Evolutionary conservation across 768 basidiomycete genomes (phyloP).

Genomic region (Daedaleopsis nitida): DNA sequence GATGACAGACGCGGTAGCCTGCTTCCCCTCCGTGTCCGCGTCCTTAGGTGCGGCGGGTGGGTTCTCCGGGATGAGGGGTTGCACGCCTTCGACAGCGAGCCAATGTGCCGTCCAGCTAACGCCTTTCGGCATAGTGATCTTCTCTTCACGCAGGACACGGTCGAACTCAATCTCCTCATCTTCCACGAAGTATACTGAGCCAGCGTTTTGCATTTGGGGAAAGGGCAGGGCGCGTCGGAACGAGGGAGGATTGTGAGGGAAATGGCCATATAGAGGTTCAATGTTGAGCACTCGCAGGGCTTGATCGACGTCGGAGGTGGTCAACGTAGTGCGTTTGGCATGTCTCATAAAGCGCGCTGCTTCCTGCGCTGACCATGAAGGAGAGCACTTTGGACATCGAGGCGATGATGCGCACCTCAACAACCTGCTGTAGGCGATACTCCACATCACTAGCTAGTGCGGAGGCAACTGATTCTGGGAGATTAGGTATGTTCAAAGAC

Average conservation of each 20-base stretch:
- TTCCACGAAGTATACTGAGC: slow-evolving; percentile 88
- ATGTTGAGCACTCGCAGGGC: slow-evolving; percentile 94
- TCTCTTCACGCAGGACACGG: slow-evolving; percentile 83
- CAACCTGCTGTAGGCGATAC: slow-evolving; percentile 92
- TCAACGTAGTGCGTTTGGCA: slow-evolving; percentile 86
- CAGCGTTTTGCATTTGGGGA: slow-evolving; percentile 50
- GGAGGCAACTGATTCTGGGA: slow-evolving; percentile 79
- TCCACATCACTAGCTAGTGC: slow-evolving; percentile 95
- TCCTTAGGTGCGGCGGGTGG: slow-evolving; percentile 79
- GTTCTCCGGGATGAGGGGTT: slow-evolving; percentile 95
- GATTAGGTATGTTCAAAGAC: slow-evolving; percentile 70
- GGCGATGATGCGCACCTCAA: slow-evolving; percentile 66
- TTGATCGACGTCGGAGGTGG: slow-evolving; percentile 88
- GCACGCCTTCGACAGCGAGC: slow-evolving; percentile 97
- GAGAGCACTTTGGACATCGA: background rate
- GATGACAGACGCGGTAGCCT: slow-evolving; percentile 17
- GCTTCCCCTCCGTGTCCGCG: slow-evolving; percentile 35
- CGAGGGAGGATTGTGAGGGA: slow-evolving; percentile 59
- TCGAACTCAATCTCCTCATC: slow-evolving; percentile 99
- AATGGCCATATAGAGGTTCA: slow-evolving; percentile 91
- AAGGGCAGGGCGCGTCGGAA: slow-evolving; percentile 59
- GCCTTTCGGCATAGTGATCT: slow-evolving; percentile 77
- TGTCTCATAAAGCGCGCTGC: slow-evolving; percentile 97
- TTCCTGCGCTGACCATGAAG: slow-evolving; percentile 54
- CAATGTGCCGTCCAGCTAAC: slow-evolving; percentile 94